These are phyloP conservation scores for Ettlia oleoabundans DNA, from an alignment of 139 green algal genomes.

Conservation along the genomic window DNA sequence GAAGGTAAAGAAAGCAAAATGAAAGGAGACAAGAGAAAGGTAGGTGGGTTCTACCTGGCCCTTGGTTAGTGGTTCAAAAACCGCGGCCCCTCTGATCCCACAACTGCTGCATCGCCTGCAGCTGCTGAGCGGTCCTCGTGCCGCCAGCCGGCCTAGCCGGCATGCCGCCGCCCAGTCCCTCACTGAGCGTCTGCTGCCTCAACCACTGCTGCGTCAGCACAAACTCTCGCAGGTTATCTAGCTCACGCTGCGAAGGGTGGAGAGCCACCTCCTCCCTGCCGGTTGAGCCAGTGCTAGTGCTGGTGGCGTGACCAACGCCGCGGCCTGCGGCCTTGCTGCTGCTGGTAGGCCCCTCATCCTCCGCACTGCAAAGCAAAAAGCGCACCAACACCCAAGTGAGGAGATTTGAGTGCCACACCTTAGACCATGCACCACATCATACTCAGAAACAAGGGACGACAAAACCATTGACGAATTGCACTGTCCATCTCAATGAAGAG, in stretches of 20 bases:
- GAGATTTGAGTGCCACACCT: no score
- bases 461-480: no score
- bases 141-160: background rate
- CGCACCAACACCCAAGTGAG: no score
- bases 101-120: background rate
- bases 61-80: no score
- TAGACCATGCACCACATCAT: no score
- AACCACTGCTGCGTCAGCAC: constrained; percentile 40
- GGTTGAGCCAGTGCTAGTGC: background rate
- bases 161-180: background rate
- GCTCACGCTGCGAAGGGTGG: constrained; percentile 14
- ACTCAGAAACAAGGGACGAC: no score
- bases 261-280: background rate
- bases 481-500: background rate
- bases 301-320: background rate
- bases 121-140: no score
- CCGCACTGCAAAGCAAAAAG: background rate
- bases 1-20: no score
- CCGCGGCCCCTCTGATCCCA: no score
- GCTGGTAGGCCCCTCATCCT: background rate
- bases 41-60: no score
- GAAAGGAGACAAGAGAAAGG: no score
- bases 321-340: background rate
- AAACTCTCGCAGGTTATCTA: constrained; percentile 26
- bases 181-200: constrained; percentile 19